A percentile compares a stretch with the other conserved stretches of the same genome.
Evolutionary conservation across 2,329 filamentous ascomycete species (phyloP).

Genomic region (Fusarium sp.): DNA sequence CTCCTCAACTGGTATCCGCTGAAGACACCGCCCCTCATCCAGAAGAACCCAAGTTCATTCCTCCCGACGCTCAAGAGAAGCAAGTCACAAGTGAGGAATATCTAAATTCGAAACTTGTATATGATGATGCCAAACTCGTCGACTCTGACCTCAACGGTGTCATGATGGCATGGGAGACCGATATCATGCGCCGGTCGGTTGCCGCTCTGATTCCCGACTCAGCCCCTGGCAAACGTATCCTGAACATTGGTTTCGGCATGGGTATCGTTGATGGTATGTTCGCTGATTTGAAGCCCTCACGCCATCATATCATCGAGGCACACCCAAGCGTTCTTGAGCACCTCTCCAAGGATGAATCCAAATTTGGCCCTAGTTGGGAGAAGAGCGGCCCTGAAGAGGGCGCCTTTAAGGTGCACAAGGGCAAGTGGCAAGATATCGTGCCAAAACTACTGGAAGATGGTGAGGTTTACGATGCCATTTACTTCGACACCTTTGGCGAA

Average conservation of each 20-base stretch:
- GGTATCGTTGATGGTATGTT: conserved; percentile 86
- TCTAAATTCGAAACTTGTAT: conserved; percentile 71
- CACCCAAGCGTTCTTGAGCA: conserved; percentile 79
- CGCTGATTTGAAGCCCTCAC: conserved; percentile 69
- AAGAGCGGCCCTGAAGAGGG: conserved; percentile 64
- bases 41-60: conserved; percentile 43
- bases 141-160: conserved; percentile 82
- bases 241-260: conserved; percentile 93
- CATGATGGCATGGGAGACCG: conserved; percentile 93
- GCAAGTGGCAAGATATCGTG: conserved; percentile 83
- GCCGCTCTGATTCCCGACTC: conserved; percentile 65
- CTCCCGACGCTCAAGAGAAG: conserved; percentile 50
- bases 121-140: conserved; percentile 71
- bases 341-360: conserved; percentile 58
- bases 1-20: conserved; percentile 44
- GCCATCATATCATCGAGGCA: conserved; percentile 87
- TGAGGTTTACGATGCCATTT: conserved; percentile 83
- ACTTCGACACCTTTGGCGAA: conserved; percentile 98
- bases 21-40: conserved; percentile 44
- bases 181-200: conserved; percentile 83
- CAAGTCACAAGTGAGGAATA: conserved; percentile 72
- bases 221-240: conserved; percentile 67
- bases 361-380: conserved; percentile 66
- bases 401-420: conserved; percentile 72
- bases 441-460: conserved; percentile 72